These are phyloP conservation scores for Aspergillus haitiensis DNA, from an alignment of 495 filamentous ascomycete genomes.

Conservation along the genomic window DNA sequence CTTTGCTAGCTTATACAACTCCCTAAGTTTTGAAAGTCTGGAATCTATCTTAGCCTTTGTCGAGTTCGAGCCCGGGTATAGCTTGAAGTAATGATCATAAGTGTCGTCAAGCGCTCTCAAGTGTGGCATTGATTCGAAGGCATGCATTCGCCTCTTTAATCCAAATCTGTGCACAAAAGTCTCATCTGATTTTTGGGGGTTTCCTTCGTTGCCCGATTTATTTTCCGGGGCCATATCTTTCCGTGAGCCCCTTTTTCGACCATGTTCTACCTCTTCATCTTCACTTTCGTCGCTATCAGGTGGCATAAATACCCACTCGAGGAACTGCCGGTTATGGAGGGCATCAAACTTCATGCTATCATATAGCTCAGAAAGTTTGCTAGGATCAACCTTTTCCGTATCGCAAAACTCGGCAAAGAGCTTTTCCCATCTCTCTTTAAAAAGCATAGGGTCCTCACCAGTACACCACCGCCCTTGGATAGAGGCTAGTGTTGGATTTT, in stretches of 20 bases:
- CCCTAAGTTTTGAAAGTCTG: constrained; percentile 81
- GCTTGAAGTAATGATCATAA: constrained; percentile 77
- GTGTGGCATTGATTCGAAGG: constrained; percentile 46
- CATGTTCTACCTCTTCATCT: constrained; percentile 54
- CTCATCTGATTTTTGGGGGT: constrained; percentile 36
- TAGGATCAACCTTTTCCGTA: constrained; percentile 94
- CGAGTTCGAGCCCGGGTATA: constrained; percentile 73
- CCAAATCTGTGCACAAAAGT: constrained; percentile 52
- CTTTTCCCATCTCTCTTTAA: constrained; percentile 98
- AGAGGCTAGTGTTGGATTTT: constrained; percentile 57
- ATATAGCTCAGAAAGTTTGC: constrained; percentile 96
- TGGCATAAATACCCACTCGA: constrained; percentile 98
- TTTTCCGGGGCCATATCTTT: constrained; percentile 36
- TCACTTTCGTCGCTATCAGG: constrained; percentile 61
- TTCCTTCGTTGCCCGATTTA: constrained; percentile 27
- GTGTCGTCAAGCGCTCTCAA: constrained; percentile 48
- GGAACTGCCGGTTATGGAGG: constrained; percentile 89
- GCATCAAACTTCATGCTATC: constrained; percentile 99
- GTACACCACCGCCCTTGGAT: constrained; percentile 96
- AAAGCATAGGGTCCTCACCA: constrained; percentile 90
- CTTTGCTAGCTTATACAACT: constrained; percentile 90
- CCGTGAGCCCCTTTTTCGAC: constrained; percentile 25
- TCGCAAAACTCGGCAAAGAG: constrained; percentile 96
- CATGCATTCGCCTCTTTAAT: constrained; percentile 44
- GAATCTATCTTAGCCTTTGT: constrained; percentile 81